phyloP scores from a whole-genome alignment of 164 flowering plant genomes.

The Amborella trichopoda region DNA sequence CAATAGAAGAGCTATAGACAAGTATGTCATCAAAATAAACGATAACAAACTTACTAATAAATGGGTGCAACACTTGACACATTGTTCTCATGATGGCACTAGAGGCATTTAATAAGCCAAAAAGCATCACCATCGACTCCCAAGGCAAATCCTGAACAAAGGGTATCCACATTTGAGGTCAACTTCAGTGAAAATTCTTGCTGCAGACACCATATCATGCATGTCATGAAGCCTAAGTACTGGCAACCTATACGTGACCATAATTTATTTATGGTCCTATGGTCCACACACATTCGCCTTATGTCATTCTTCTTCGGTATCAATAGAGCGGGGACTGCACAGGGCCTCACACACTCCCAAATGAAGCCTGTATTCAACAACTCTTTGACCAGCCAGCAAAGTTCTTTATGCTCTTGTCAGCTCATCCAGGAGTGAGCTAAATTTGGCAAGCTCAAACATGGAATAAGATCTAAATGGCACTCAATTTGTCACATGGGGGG shows the following conservation, averaged over 20 bases:
- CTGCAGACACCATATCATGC: no score
- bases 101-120: not conserved
- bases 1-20: not conserved
- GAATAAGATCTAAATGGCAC: not conserved
- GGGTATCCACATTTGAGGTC: not conserved
- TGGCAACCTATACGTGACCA: not conserved
- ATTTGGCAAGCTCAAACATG: not conserved
- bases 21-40: conserved; percentile 1
- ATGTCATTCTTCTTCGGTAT: no score
- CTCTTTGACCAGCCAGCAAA: not conserved
- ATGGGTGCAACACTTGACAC: not conserved
- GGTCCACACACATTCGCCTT: no score
- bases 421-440: not conserved
- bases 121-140: not conserved
- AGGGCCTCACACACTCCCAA: no score
- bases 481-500: not conserved
- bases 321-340: no score
- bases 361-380: not conserved
- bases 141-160: not conserved
- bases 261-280: no score
- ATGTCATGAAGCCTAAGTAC: not conserved
- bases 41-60: not conserved
- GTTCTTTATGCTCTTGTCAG: not conserved
- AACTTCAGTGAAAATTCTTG: not conserved
- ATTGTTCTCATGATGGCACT: not conserved